Evolutionary conservation across 208 protist species (phyloP), one percentile per base, ranked within the genome.

Genomic region (Jaenimonas drosophilae): DNA sequence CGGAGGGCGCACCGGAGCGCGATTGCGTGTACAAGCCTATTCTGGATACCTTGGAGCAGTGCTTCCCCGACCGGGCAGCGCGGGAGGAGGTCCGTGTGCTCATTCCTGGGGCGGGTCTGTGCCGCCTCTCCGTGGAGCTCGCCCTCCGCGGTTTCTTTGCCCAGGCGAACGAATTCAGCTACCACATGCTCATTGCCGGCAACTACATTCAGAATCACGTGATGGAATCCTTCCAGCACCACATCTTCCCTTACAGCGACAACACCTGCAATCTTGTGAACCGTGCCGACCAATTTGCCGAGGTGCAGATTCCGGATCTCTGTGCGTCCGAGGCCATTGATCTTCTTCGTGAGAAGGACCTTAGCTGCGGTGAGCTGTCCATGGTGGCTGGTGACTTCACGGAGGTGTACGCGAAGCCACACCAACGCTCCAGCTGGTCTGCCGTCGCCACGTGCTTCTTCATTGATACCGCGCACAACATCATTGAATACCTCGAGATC

Each of bases 301-400:
- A 90, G 30, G 75, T 96, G 31, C 47, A 45, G 27, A 85, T 98
- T 34, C 96, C 96, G 5, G 95, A 98, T 52, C 57, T 97, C 9
- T 83, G 82, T 44, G 87, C 87, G 2, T 55, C 58, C 14, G 80
- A 87, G 52, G 81, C 75, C 0, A 77, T 94, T 44, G 81, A 89
- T 32, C 65, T 54, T 17, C 69, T 90, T 29, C 56, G 62, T 14
- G 63, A 67, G 29, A 26, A 87, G 46, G 44, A 59, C 7, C 44
- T 73, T 24, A 23, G 41, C 20, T 88, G 88, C 58, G 69, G 75
- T 29, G 71, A 96, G 30, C 87, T 98, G 9, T 97, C 94, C 9
- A 98, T 98, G 96, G 82, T 94, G 3, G 96, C 96, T 0, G 96
- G 96, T 2, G 96, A 98, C 59, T 98, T 98, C 50, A 74, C 96